Conservation (phyloP, 169 alveolate species). For the Plasmodium vinckei region DNA sequence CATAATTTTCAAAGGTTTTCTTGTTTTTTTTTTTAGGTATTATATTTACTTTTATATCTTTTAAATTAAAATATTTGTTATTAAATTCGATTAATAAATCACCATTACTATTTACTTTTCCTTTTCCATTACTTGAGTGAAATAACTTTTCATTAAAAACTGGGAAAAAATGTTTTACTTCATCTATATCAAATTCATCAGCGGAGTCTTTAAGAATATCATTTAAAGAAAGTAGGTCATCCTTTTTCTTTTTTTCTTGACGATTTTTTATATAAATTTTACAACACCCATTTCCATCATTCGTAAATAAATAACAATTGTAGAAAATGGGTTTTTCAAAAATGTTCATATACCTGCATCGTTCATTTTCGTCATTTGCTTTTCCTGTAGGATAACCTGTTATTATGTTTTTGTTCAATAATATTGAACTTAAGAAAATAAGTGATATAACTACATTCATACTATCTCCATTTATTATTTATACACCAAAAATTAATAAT, state of each 20-base stretch:
- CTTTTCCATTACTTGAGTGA: background rate
- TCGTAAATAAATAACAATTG: conserved; percentile 29
- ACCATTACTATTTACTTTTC: conserved; percentile 13
- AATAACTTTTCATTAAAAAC: conserved; percentile 35
- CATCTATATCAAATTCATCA: conserved; percentile 32
- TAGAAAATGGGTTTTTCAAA: conserved; percentile 27
- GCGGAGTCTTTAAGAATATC: conserved; percentile 28
- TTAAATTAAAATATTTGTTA: conserved; percentile 41
- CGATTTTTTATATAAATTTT: conserved; percentile 7
- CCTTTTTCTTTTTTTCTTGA: background rate
- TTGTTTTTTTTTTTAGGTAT: background rate
- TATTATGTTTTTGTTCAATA: conserved; percentile 12
- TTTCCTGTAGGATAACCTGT: background rate
- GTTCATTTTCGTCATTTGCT: conserved; percentile 11
- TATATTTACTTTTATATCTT: conserved; percentile 55
- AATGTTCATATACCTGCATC: conserved; percentile 18
- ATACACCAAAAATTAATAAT: background rate
- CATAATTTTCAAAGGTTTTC: conserved; percentile 7
- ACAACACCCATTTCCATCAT: conserved; percentile 9
- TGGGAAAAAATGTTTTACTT: conserved; percentile 38
- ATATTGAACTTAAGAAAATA: conserved; percentile 13
- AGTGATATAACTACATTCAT: conserved; percentile 15
- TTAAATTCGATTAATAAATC: conserved; percentile 50
- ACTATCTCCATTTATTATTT: conserved; percentile 28
- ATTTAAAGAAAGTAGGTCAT: conserved; percentile 18